Evolutionary conservation across 768 basidiomycete species (phyloP), one percentile per base, ranked within the genome.

Genomic region (Wakefieldia striispora): DNA sequence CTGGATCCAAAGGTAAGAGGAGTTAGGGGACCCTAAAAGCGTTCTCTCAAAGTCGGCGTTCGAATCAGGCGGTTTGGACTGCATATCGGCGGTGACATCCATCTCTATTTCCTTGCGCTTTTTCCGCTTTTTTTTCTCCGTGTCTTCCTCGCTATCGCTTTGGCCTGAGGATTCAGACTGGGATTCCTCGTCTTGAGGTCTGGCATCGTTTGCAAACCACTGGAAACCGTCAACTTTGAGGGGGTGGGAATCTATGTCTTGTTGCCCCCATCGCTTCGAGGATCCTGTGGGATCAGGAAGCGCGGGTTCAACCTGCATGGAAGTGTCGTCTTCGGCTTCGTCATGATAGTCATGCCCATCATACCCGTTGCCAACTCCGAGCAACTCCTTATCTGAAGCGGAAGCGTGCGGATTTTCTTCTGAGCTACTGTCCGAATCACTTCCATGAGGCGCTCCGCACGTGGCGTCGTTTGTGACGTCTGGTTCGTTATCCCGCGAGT

Each of bases 1-100:
- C 67, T 97, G 95, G 50, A 99, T 86, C 97, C 97, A 99, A 29
- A 98, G 78, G 70, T 88, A 97, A 0, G 97, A 98, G 7, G 95
- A 98, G 65, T 97, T 93, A 2, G 97, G 95, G 0, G 95, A 94
- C 24, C 91, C 91, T 34, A 98, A 77, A 40, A 99, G 79, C 31
- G 91, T 72, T 12, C 97, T 83, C 68, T 99, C 97, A 59, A 97
- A 99, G 66, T 99, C 95, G 27, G 88, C 82, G 53, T 87, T 91
- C 2, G 97, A 97, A 64, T 92, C 90, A 2, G 97, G 97, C 19
- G 75, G 75, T 59, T 84, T 87, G 34, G 78, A 83, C 49, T 93
- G 91, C 76, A 97, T 84, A 51, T 95, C 88, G 21, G 84, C 88
- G 0, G 97, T 97, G 26, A 85, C 71, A 64, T 92, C 91, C 50